Percentiles rank a stretch among this genome's conserved stretches.
These are phyloP conservation scores for Auriscalpium microsporum DNA, from an alignment of 768 basidiomycete genomes.

Conservation along the genomic window DNA sequence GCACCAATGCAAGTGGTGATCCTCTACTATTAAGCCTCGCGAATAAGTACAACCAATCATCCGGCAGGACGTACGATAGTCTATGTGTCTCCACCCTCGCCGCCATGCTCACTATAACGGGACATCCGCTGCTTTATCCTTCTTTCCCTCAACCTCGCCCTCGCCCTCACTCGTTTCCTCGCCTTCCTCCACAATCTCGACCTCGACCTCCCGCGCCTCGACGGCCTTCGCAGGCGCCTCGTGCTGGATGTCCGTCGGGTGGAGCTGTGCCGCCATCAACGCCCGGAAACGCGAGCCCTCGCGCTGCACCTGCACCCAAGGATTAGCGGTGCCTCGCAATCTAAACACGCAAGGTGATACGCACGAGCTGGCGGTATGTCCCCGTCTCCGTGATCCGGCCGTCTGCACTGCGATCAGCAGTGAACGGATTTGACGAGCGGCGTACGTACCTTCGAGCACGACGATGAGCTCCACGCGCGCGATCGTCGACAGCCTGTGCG, in stretches of 20 bases:
- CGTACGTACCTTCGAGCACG: constrained; percentile 67
- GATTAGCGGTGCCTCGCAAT: neutral
- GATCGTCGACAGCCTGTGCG: constrained; percentile 84
- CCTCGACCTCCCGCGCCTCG: too few relatives aligned
- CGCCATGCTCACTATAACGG: too few relatives aligned
- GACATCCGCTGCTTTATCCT: too few relatives aligned
- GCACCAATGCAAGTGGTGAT: too few relatives aligned
- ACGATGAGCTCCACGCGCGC: constrained; percentile 85
- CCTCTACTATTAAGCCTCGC: too few relatives aligned
- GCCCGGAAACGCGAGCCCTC: constrained; percentile 72
- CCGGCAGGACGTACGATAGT: too few relatives aligned
- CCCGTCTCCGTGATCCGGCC: constrained; percentile 79
- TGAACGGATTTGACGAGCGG: neutral
- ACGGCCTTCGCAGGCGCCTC: too few relatives aligned
- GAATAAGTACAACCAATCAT: too few relatives aligned
- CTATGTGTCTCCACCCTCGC: too few relatives aligned
- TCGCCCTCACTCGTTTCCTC: too few relatives aligned
- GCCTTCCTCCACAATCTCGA: too few relatives aligned
- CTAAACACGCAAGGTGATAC: constrained; percentile 12
- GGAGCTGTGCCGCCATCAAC: constrained; percentile 86
- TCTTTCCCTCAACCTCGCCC: too few relatives aligned
- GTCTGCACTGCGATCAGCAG: constrained; percentile 28
- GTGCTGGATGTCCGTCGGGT: constrained; percentile 27
- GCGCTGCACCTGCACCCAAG: constrained; percentile 42
- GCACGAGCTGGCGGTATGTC: constrained; percentile 67